phyloP scores from a whole-genome alignment of 306 rosid species.

The Dicorynia guianensis region DNA sequence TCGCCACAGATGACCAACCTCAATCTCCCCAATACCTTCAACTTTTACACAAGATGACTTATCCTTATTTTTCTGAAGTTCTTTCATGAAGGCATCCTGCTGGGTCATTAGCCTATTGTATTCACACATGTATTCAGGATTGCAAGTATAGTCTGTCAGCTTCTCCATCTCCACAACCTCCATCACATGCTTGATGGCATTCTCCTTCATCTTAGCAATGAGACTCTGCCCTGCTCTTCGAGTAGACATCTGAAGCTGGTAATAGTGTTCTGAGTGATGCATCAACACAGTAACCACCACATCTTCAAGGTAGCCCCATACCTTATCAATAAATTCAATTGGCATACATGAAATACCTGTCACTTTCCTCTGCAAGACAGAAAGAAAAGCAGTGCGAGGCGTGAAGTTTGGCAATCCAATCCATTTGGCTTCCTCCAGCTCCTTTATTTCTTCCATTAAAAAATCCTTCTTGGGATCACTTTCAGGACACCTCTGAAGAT shows the following conservation, averaged over 20 bases:
- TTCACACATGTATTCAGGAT: slow-evolving; percentile 43
- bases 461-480: slow-evolving; percentile 36
- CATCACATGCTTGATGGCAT: slow-evolving; percentile 34
- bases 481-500: slow-evolving; percentile 12
- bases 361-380: slow-evolving; percentile 44
- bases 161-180: slow-evolving; percentile 62
- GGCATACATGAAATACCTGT: slow-evolving; percentile 44
- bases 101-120: slow-evolving; percentile 43
- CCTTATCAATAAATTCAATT: slow-evolving; percentile 32
- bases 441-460: slow-evolving; percentile 43
- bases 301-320: slow-evolving; percentile 53
- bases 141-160: slow-evolving; percentile 56
- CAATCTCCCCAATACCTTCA: slow-evolving; percentile 50
- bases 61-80: background rate
- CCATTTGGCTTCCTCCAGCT: slow-evolving; percentile 51
- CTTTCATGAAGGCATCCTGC: slow-evolving; percentile 27
- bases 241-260: slow-evolving; percentile 47
- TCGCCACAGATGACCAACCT: slow-evolving; percentile 35
- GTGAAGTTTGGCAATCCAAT: slow-evolving; percentile 64
- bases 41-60: background rate
- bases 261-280: slow-evolving; percentile 45
- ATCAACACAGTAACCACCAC: slow-evolving; percentile 34
- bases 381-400: slow-evolving; percentile 50
- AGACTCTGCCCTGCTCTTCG: slow-evolving; percentile 38
- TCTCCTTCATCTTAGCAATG: slow-evolving; percentile 42